These are phyloP conservation scores for Rhypophila decipiens DNA, from an alignment of 495 filamentous ascomycete genomes.

Conservation along the genomic window DNA sequence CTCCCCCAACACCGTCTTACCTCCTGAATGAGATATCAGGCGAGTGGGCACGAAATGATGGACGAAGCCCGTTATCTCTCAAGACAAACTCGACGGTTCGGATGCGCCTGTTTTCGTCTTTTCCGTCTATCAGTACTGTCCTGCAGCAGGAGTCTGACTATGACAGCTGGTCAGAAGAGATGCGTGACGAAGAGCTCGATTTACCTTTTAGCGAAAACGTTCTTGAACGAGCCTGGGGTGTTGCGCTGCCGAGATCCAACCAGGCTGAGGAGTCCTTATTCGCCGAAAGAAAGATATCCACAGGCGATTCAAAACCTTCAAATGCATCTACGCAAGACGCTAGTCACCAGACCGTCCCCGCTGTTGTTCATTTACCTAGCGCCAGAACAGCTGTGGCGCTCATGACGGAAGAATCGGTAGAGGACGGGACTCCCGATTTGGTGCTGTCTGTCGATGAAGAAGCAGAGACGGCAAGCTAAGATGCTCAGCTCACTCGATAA, in stretches of 20 bases:
- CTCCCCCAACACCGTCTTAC: no score
- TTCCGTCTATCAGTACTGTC: background rate
- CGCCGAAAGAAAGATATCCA: conserved; percentile 9
- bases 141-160: background rate
- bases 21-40: no score
- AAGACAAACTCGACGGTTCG: conserved; percentile 11
- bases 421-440: conserved; percentile 41
- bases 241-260: conserved; percentile 12
- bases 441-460: background rate
- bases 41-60: no score
- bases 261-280: conserved; percentile 15
- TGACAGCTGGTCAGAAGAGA: conserved; percentile 6
- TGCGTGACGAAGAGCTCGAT: conserved; percentile 7
- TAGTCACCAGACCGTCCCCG: conserved; percentile 6
- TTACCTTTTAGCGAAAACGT: conserved; percentile 4
- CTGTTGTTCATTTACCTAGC: conserved; percentile 29
- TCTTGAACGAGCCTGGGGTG: conserved; percentile 8
- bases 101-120: conserved; percentile 1
- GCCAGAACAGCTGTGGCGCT: conserved; percentile 48
- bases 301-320: conserved; percentile 7
- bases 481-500: no score
- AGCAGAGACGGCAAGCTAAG: no score
- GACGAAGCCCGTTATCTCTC: conserved; percentile 16
- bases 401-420: conserved; percentile 53
- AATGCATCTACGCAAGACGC: conserved; percentile 7